phyloP scores from a whole-genome alignment of 2,329 filamentous ascomycete species.

The Paraphoma sp. region DNA sequence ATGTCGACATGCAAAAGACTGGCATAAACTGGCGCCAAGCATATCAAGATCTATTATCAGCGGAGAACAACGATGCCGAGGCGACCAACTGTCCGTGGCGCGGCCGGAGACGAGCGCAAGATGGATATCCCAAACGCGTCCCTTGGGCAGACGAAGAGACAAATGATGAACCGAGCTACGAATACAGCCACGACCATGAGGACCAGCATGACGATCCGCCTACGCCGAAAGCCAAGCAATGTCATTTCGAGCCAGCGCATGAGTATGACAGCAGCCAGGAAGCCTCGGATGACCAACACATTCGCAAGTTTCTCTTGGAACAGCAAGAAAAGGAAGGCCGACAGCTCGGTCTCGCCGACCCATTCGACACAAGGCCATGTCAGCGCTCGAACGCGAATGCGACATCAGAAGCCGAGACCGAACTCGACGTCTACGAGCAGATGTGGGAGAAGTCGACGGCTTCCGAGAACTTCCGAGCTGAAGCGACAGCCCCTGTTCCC shows the following conservation, averaged over 20 bases:
- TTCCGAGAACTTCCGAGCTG: background rate
- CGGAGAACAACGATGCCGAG: conserved; percentile 29
- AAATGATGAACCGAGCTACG: conserved; percentile 40
- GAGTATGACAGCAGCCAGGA: background rate
- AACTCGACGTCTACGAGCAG: conserved; percentile 62
- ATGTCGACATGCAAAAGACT: conserved; percentile 45
- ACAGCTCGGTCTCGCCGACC: background rate
- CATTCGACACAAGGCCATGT: background rate
- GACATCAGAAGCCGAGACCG: conserved; percentile 43
- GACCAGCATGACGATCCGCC: conserved; percentile 44
- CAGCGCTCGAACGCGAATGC: background rate
- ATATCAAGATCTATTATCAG: conserved; percentile 64
- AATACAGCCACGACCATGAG: conserved; percentile 41
- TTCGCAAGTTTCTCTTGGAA: background rate
- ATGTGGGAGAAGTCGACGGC: conserved; percentile 31
- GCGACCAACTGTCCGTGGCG: background rate
- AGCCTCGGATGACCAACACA: background rate
- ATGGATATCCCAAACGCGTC: conserved; percentile 17
- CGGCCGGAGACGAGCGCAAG: background rate
- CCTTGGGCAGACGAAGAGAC: conserved; percentile 21
- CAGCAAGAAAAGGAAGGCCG: background rate
- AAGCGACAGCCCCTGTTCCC: conserved; percentile 9
- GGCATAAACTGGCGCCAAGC: conserved; percentile 61
- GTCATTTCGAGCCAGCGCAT: background rate
- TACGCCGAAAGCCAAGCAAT: conserved; percentile 27